Evolutionary conservation across 1,139 yeast genomes (phyloP), one percentile per base, ranked within the genome.

Genomic region (Candida sanyaensis): DNA sequence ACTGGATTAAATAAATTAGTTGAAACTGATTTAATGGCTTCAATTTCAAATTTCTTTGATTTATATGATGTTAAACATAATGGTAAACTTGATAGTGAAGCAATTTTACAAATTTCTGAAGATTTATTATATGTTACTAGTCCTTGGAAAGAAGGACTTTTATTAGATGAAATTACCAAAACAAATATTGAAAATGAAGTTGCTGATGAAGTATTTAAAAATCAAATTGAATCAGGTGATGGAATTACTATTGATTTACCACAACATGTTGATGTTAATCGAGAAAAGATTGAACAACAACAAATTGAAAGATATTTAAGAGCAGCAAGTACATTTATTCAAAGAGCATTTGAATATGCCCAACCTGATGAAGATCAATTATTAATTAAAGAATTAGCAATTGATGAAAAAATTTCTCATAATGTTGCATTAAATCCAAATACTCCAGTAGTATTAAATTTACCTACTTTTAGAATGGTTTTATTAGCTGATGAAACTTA

Each of bases 391-490:
- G 71, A 71, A 51, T 61, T 76, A 53, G 64, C 73, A 46, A 59
- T 71, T 66, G 66, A 81, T 63, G 55, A 63, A 42, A 64, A 59
- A 37, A 67, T 74, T 13, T 57, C 73, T 1, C 78, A 89, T 46
- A 90, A 90, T 61, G 88, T 83, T 1, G 96, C 96, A 0, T 70
- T 90, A 41, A 88, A 91, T 62, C 96, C 97, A 1, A 77, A 80
- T 37, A 78, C 84, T 10, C 96, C 96, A 0, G 83, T 87, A 17
- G 82, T 73, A 48, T 78, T 93, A 49, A 88, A 88, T 47, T 71
- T 92, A 28, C 92, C 98, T 0, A 91, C 97, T 0, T 93, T 93
- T 70, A 76, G 99, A 55, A 93, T 93, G 99, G 96, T 93, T 17
- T 73, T 93, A 4, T 74, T 93, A 12, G 97, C 98, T 0, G 97